phyloP scores from a whole-genome alignment of 129 eudicot genomes.

The Flaveria trinervia region DNA sequence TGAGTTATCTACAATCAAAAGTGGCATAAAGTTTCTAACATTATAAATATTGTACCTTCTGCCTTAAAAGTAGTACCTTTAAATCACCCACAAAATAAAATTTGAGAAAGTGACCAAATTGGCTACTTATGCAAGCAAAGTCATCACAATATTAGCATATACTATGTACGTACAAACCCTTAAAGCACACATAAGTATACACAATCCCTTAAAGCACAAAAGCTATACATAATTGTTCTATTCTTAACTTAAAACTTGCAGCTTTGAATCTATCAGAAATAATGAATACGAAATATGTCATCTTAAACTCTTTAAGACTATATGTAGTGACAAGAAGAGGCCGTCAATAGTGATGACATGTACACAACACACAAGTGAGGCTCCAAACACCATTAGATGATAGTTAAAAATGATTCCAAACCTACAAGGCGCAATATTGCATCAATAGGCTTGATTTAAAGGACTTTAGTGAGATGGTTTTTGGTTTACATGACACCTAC shows the following conservation, averaged over 20 bases:
- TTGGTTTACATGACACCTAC: too few relatives aligned
- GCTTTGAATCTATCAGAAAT: not conserved
- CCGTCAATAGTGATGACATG: too few relatives aligned
- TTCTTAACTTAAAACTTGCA: not conserved
- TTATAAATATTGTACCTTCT: not conserved
- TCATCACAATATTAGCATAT: not conserved
- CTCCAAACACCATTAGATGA: too few relatives aligned
- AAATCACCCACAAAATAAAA: constrained; percentile 13
- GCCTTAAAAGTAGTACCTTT: constrained; percentile 8
- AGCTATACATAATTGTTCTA: not conserved
- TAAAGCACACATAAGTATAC: not conserved
- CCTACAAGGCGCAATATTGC: too few relatives aligned
- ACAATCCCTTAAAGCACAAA: not conserved
- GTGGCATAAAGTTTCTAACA: constrained; percentile 16
- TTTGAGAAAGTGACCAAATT: constrained; percentile 4
- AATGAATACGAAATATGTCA: not conserved
- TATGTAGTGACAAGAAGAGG: too few relatives aligned
- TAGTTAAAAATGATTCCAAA: too few relatives aligned
- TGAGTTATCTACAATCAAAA: constrained; percentile 18
- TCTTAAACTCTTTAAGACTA: not conserved
- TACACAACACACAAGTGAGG: too few relatives aligned
- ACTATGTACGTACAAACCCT: not conserved
- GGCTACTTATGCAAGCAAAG: constrained; percentile 11
- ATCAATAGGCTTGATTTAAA: too few relatives aligned
- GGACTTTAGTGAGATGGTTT: too few relatives aligned